A percentile compares a stretch with the other conserved stretches of the same genome.
Conservation (phyloP, 2,329 filamentous ascomycete species). For the Neofusicoccum laricinum region DNA sequence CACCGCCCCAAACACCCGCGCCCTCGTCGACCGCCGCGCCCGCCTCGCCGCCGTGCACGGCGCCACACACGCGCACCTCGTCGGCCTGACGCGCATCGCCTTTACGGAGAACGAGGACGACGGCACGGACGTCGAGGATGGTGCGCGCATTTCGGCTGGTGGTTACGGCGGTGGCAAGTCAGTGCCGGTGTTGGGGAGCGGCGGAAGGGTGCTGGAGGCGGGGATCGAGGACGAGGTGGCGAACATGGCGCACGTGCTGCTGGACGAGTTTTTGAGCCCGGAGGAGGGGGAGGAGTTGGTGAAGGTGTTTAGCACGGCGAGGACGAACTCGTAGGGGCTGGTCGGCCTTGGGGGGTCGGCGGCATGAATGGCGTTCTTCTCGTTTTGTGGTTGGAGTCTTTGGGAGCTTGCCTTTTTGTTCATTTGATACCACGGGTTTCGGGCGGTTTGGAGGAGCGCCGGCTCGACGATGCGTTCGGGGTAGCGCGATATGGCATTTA, state of each 20-base stretch:
- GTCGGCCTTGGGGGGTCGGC: too few relatives aligned
- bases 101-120: conserved; percentile 62
- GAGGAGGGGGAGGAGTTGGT: conserved; percentile 67
- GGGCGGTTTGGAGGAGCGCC: too few relatives aligned
- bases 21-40: conserved; percentile 60
- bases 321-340: too few relatives aligned
- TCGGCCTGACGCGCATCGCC: conserved; percentile 77
- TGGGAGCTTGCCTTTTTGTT: too few relatives aligned
- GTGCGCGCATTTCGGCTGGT: not conserved
- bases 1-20: conserved; percentile 55
- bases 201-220: conserved; percentile 68
- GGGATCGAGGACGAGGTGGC: conserved; percentile 75
- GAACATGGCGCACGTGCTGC: conserved; percentile 75
- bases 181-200: not conserved
- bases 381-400: too few relatives aligned
- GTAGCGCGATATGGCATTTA: too few relatives aligned
- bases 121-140: not conserved
- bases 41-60: conserved; percentile 70
- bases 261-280: conserved; percentile 77
- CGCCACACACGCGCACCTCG: conserved; percentile 76
- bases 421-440: too few relatives aligned
- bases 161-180: not conserved
- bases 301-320: conserved; percentile 38
- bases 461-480: too few relatives aligned
- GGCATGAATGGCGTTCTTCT: not conserved